phyloP scores from a whole-genome alignment of 345 rosid species.

The Eucalyptus viminalis region DNA sequence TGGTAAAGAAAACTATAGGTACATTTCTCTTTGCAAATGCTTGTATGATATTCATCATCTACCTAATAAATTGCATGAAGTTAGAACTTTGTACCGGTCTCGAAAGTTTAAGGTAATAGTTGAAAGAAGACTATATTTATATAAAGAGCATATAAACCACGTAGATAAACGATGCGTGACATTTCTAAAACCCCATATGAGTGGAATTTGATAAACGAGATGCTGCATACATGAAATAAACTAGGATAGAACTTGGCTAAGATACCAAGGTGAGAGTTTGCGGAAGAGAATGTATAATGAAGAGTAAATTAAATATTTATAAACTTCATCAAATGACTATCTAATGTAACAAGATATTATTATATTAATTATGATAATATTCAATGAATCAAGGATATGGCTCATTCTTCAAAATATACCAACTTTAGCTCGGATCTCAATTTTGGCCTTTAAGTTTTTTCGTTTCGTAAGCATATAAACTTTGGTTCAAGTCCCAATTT shows the following conservation, averaged over 20 bases:
- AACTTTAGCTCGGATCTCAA: neutral
- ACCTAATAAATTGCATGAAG: neutral
- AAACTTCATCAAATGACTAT: neutral
- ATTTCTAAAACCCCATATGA: neutral
- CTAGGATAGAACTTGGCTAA: neutral
- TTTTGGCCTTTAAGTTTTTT: neutral
- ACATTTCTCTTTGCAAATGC: neutral
- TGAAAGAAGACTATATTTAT: neutral
- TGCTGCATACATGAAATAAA: neutral
- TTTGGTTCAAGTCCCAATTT: neutral
- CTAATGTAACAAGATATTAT: neutral
- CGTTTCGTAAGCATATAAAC: rapidly evolving
- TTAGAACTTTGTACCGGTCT: neutral
- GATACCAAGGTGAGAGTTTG: neutral
- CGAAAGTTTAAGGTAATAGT: neutral
- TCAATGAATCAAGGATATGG: neutral
- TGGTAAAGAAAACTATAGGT: neutral
- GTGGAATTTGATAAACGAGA: neutral
- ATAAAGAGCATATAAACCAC: neutral
- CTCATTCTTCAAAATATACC: neutral
- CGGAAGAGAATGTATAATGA: neutral
- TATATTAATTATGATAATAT: neutral
- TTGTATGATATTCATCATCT: neutral
- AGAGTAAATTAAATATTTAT: neutral
- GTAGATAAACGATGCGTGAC: neutral